Percentiles rank a stretch among this genome's conserved stretches.
These are phyloP conservation scores for Meripilus lineatus DNA, from an alignment of 1,284 basidiomycete species.

Conservation along the genomic window DNA sequence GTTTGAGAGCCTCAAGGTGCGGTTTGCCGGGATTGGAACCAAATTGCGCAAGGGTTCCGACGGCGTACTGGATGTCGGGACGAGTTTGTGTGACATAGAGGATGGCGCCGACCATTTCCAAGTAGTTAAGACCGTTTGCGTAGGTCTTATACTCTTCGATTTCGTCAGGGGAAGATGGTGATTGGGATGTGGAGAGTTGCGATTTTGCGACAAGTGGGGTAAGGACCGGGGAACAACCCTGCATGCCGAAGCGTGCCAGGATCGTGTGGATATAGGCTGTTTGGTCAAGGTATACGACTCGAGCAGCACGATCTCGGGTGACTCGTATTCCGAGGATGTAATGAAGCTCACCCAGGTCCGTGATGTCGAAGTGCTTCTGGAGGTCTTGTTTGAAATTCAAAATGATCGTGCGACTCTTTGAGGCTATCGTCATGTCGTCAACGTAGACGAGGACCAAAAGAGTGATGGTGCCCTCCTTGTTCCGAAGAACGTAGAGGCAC, in stretches of 20 bases:
- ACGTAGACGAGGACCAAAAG: conserved; percentile 1
- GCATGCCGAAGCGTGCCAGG: background rate
- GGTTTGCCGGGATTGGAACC: conserved; percentile 2
- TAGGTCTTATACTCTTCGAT: background rate
- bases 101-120: conserved; percentile 1
- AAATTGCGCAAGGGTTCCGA: conserved; percentile 6
- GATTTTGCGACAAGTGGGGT: conserved; percentile 5
- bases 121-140: conserved; percentile 1
- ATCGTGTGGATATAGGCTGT: background rate
- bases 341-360: conserved; percentile 24
- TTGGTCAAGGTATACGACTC: background rate
- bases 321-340: conserved; percentile 32
- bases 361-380: conserved; percentile 23
- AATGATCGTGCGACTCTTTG: conserved; percentile 13
- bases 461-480: background rate
- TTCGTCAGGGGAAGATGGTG: background rate
- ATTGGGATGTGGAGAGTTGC: background rate
- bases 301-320: conserved; percentile 22
- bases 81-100: conserved; percentile 7
- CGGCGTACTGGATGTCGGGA: conserved; percentile 7
- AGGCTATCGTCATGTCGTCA: conserved; percentile 14
- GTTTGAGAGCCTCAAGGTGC: conserved; percentile 5
- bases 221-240: conserved; percentile 7
- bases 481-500: conserved; percentile 24
- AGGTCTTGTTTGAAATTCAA: conserved; percentile 20